Conservation (phyloP, 2,329 filamentous ascomycete genomes). For the Parascedosporium putredinis region DNA sequence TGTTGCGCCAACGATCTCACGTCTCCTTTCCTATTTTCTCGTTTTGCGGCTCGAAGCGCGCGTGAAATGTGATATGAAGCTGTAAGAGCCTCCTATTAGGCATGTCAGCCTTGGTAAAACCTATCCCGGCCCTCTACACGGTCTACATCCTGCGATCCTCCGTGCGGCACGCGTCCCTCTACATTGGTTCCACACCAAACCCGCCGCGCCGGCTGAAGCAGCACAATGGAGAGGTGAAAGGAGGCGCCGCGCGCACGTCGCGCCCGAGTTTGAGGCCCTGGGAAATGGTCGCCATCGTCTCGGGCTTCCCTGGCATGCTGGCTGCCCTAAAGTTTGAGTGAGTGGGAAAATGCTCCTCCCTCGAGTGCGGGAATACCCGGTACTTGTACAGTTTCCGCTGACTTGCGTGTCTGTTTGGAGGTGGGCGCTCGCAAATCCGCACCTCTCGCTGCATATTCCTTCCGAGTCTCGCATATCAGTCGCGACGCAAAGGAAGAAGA, state of each 20-base stretch:
- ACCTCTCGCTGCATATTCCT: constrained; percentile 69
- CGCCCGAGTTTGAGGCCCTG: constrained; percentile 63
- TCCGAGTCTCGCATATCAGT: constrained; percentile 47
- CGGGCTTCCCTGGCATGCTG: constrained; percentile 78
- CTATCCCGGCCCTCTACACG: constrained; percentile 81
- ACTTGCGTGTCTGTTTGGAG: constrained; percentile 28
- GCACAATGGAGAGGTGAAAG: constrained; percentile 77
- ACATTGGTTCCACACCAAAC: constrained; percentile 87
- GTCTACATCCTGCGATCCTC: constrained; percentile 88
- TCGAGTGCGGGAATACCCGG: too few species aligned
- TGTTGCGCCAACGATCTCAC: too few species aligned
- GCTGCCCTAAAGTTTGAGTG: constrained; percentile 92
- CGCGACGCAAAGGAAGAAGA: constrained; percentile 39
- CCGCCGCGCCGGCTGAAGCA: constrained; percentile 76
- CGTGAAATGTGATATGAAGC: not conserved
- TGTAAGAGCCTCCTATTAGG: constrained; percentile 10
- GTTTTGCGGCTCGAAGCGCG: not conserved
- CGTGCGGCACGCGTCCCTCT: constrained; percentile 59
- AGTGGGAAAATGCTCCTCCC: too few species aligned
- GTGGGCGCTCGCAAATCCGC: constrained; percentile 87
- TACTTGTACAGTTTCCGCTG: too few species aligned
- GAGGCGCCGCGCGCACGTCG: constrained; percentile 71
- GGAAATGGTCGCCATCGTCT: constrained; percentile 81
- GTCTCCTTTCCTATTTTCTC: not conserved
- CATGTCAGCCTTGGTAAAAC: constrained; percentile 36